phyloP scores from a whole-genome alignment of 371 early-diverging fungal species.

The Nematocida sp. region DNA sequence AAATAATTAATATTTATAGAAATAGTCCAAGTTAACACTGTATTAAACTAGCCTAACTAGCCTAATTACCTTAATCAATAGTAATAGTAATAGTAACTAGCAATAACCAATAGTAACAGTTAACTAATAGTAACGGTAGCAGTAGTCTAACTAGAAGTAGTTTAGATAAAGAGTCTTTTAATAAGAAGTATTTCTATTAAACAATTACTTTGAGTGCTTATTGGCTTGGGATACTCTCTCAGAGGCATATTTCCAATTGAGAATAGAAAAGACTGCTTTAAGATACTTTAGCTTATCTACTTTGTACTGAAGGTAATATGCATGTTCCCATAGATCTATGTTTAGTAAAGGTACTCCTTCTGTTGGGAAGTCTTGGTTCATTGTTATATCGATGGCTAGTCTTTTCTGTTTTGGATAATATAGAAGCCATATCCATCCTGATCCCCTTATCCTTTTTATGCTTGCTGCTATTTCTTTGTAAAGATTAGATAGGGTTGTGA shows the following conservation, averaged over 20 bases:
- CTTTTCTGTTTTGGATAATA: background rate
- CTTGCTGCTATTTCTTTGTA: no score
- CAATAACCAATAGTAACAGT: no score
- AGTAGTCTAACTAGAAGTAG: no score
- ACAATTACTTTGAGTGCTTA: no score
- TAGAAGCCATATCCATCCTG: conserved; percentile 46
- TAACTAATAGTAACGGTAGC: no score
- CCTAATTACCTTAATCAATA: background rate
- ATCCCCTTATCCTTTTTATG: conserved; percentile 13
- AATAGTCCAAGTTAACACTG: background rate
- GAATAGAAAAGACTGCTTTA: background rate
- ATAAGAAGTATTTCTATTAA: no score
- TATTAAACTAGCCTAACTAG: background rate
- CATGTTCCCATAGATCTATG: conserved; percentile 46
- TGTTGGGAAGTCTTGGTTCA: conserved; percentile 36
- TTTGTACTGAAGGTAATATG: conserved; percentile 34
- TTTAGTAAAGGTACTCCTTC: conserved; percentile 31
- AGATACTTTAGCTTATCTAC: conserved; percentile 24
- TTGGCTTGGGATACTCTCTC: background rate
- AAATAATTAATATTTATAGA: conserved; percentile 2
- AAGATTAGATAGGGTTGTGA: no score
- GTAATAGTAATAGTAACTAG: no score
- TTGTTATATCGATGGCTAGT: conserved; percentile 14
- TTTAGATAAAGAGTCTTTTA: no score
- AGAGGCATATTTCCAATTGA: conserved; percentile 41